Evolutionary conservation across 2,329 filamentous ascomycete species (phyloP), one percentile per base, ranked within the genome.

Genomic region (Penicillium sp.): DNA sequence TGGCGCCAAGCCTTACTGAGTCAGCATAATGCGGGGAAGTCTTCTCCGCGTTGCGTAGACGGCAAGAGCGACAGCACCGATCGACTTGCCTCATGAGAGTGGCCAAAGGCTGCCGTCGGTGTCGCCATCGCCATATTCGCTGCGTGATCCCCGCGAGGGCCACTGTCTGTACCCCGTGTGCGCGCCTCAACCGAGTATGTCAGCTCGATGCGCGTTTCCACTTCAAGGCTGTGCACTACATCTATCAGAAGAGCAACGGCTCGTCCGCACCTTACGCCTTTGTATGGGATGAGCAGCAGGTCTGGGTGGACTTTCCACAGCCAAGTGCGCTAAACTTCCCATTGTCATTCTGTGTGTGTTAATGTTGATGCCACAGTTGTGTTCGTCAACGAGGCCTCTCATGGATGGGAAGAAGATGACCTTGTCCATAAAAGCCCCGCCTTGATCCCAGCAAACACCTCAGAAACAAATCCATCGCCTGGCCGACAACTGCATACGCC

Each of bases 61-160:
- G 5, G 38, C 38, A 21, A 24, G 33, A 41, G 15, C 18, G 21
- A 41, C 16, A 41, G 38, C 38, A 41, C 6, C 38, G n/a, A 18
- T 24, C 3, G 6, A 48, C 4, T 43, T 18, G 21, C 49, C 48
- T 42, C 45, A 69, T 69, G 67, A 65, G 67, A 60, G 66, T 69
- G 52, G 63, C 64, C 47, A 66, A 63, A 54, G 69, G 68, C 51
- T 71, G 69, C 64, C 63, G 56, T 56, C 59, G 64, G 54, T 71
- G 69, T 63, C 69, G 68, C 29, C 51, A 67, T 67, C 68, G 69
- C 55, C 69, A 71, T 63, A 68, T 70, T 31, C 65, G 66, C 46
- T 70, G 69, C 42, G 65, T 63, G 6, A 63, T 69, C 42, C 57
- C 58, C 6, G 33, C 52, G 1, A 67, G 65, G 3, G 64, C 66